Evolutionary conservation across 1,139 yeast species (phyloP), one percentile per base, ranked within the genome.

Genomic region (Meyerozyma sp.): DNA sequence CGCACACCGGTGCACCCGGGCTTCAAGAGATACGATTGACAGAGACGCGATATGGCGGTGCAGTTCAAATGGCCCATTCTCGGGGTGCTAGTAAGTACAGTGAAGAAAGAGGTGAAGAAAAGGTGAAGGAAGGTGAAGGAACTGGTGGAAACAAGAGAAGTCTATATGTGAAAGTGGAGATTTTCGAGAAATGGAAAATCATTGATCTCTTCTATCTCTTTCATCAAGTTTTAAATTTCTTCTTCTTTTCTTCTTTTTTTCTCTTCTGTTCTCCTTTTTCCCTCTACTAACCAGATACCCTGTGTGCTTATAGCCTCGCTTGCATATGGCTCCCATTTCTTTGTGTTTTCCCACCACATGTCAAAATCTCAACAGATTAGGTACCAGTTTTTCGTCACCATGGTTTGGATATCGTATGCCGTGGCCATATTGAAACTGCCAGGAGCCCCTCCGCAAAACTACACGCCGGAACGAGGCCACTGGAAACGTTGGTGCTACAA

Each of bases 381-480:
- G 56, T 82, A 76, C 57, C 76, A 84, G 53, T 43, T 70, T 4
- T 66, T 73, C 20, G 58, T 83, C 2, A 52, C 71, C 1, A 70
- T 81, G 78, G 68, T 84, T 6, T 90, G 96, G 95, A 39, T 87
- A 1, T 79, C 87, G 0, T 87, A 87, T 55, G 59, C 62, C 40
- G 54, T 80, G 37, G 94, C 95, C 2, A 77, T 86, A 1, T 51
- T 54, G 21, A 71, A 67, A 9, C 62, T 66, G 4, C 86, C 95
- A 0, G 94, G 94, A 0, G 57, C 68, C 3, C 83, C 90, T 0
- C 76, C 81, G 0, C 41, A 52, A 2, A 55, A 57, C 36, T 79
- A 66, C 53, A 49, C 59, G 21, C 68, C 77, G 8, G 49, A 55
- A 13, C 53, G 56, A 5, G 61, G 61, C 3, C 71, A 68, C 43